phyloP scores from a whole-genome alignment of 1,284 basidiomycete species.

The Cerioporus squamosus region DNA sequence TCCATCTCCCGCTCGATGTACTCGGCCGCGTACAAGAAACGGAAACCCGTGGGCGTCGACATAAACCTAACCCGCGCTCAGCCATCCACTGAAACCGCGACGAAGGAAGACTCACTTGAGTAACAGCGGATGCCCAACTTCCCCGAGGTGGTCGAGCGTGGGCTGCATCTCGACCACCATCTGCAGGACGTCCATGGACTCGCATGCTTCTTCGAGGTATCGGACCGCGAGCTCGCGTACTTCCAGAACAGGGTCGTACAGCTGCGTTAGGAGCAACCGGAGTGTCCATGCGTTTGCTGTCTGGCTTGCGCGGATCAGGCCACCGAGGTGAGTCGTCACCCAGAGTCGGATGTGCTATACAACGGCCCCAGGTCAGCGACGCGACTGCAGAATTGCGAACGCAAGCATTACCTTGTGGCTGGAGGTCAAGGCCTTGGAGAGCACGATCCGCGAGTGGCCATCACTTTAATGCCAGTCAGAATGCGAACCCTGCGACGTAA shows the following conservation, averaged over 20 bases:
- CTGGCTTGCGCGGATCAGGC: conserved; percentile 68
- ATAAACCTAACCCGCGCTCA: conserved; percentile 74
- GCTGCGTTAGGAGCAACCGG: conserved; percentile 89
- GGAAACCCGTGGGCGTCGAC: conserved; percentile 92
- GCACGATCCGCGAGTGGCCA: conserved; percentile 88
- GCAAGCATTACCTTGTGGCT: conserved; percentile 69
- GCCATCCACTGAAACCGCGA: too few relatives aligned
- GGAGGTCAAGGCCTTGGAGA: conserved; percentile 94
- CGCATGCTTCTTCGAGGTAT: conserved; percentile 89
- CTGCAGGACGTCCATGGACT: conserved; percentile 82
- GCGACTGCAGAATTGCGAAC: conserved; percentile 3
- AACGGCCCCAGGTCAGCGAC: not conserved
- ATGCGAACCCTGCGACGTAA: not conserved
- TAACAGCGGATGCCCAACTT: conserved; percentile 87
- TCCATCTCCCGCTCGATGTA: conserved; percentile 97
- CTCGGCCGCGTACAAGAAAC: conserved; percentile 88
- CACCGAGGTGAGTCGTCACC: conserved; percentile 89
- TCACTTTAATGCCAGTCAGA: conserved; percentile 56
- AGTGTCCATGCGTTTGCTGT: conserved; percentile 84
- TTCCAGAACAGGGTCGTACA: conserved; percentile 91
- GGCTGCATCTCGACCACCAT: conserved; percentile 95
- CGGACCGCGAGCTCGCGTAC: conserved; percentile 91
- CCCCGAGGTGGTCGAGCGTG: conserved; percentile 92
- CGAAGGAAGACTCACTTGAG: conserved; percentile 64
- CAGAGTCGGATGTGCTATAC: conserved; percentile 83